Evolutionary conservation across 208 protist species (phyloP), one percentile per base, ranked within the genome.

Genomic region (Trypanosoma rangeli): DNA sequence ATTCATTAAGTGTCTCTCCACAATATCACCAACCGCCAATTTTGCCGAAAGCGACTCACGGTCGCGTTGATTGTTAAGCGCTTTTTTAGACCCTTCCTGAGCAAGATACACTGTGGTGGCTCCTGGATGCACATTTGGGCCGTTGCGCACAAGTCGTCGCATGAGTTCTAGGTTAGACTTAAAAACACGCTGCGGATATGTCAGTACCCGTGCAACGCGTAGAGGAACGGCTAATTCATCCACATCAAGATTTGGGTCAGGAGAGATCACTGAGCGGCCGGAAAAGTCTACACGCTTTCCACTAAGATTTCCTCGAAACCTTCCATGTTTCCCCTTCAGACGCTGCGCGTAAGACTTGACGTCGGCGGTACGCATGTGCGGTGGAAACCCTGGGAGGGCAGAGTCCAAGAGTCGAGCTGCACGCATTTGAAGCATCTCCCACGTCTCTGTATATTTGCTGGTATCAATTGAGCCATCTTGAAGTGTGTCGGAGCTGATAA

Each of bases 251-350:
- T 99, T 99, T 4, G 99, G 99, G 79, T 99, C 99, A 0, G 99
- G 99, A 3, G 98, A 99, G 82, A 99, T 99, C 68, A 99, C 99
- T 15, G 99, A 99, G 48, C 99, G 94, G 5, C 97, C 97, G 26
- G 97, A 98, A 72, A 99, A 99, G 79, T 99, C 97, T 1, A 99
- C 99, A 57, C 99, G 97, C 78, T 99, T 99, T 61, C 99, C 98
- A 49, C 88, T 99, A 10, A 99, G 85, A 80, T 99, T 99, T 15
- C 97, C 95, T 57, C 99, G 89, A 74, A 99, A 99, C 39, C 99
- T 91, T 29, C 99, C 99, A 44, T 98, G 83, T 82, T 99, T 99
- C 49, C 99, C 99, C 74, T 99, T 99, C 37, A 99, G 83, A 28
- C 99, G 84, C 83, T 99, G 98, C 49, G 90, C 94, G 68, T 99